Evolutionary conservation across 345 rosid species (phyloP), one percentile per base, ranked within the genome.

Genomic region (Microcos paniculata): DNA sequence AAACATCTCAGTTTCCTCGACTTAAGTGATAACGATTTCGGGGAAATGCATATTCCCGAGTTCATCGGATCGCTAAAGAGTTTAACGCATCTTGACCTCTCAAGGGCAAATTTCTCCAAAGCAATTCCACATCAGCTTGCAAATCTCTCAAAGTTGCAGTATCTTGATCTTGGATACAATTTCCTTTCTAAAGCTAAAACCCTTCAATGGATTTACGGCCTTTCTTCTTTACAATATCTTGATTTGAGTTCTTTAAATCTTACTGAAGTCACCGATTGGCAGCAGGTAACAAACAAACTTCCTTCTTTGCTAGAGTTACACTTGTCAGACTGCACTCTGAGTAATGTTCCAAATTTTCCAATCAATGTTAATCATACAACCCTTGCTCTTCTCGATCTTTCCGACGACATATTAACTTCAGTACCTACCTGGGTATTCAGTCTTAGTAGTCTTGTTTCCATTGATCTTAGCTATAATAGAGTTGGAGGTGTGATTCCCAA

Each of bases 311-410:
- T 6, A 59, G 56, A 74, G 51, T 49, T 82, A 8, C 48, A 48
- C 8, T 40, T 81, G 69, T 57, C 67, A 1, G 0, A 1, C 3
- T 76, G 75, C 31, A 0, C 6, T 1, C 70, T 73, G 21, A 8
- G n/a, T 2, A n/a, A 23, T 4, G 0, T 21, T 40, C 40, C 76
- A 40, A 2, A 35, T 35, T 16, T 51, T 3, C 10, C n/a, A 9
- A 0, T 55, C 6, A 0, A n/a, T 59, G 45, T 52, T 3, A 79
- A 81, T 30, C 52, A 74, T 8, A 33, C 79, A 1, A 74, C 81
- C 6, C 77, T 84, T 16, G n/a, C n/a, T n/a, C n/a, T n/a, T n/a
- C n/a, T 84, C 10, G 80, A 84, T 77, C 57, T 81, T n/a, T 74
- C 73, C 0, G 0, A 0, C 0, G 76, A 78, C 4, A 24, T 68